Conservation (phyloP, 2,329 filamentous ascomycete genomes). For the Cercospora zeina region DNA sequence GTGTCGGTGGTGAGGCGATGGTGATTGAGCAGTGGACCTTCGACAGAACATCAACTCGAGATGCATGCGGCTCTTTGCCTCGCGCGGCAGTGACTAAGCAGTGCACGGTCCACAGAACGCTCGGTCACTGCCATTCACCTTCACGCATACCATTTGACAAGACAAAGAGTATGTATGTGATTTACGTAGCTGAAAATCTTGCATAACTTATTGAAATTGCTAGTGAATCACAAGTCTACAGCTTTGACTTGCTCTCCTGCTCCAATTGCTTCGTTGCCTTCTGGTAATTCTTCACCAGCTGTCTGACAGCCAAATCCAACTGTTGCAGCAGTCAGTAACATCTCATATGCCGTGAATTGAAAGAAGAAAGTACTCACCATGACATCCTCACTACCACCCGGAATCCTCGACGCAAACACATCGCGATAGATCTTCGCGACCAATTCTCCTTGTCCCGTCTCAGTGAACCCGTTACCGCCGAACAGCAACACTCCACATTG, state of each 20-base stretch:
- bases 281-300: slow-evolving; percentile 68
- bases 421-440: slow-evolving; percentile 59
- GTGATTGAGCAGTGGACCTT: neutral
- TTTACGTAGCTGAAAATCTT: neutral
- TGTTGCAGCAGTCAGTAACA: slow-evolving; percentile 5
- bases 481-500: slow-evolving; percentile 68
- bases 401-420: slow-evolving; percentile 27
- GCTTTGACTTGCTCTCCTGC: slow-evolving; percentile 44
- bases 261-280: slow-evolving; percentile 57
- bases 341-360: neutral
- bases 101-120: neutral
- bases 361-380: slow-evolving; percentile 42
- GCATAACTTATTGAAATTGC: neutral
- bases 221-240: slow-evolving; percentile 36
- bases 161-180: neutral
- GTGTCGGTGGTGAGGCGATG: neutral
- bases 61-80: slow-evolving; percentile 14
- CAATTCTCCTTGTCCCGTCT: slow-evolving; percentile 67
- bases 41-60: slow-evolving; percentile 8
- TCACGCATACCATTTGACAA: no score
- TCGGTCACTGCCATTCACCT: neutral
- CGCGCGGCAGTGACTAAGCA: slow-evolving; percentile 3
- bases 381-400: slow-evolving; percentile 69
- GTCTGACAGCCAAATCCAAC: slow-evolving; percentile 65
- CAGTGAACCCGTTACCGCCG: slow-evolving; percentile 69